A percentile compares a stretch with the other conserved stretches of the same genome.
These are phyloP conservation scores for Trichosporon inkin DNA, from an alignment of 1,284 basidiomycete genomes.

Conservation along the genomic window DNA sequence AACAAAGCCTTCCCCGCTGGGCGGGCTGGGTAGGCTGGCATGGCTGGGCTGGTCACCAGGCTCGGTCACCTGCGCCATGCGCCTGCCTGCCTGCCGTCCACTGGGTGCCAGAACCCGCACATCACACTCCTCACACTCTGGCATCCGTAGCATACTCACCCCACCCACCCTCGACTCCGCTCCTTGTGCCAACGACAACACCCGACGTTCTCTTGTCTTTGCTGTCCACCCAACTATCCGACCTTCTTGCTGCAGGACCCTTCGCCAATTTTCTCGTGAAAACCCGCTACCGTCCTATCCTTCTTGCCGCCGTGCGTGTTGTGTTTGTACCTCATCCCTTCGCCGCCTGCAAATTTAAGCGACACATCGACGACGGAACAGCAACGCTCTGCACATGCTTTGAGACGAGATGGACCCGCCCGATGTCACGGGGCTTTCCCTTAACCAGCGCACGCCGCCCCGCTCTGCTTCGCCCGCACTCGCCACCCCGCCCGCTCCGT, in stretches of 20 bases:
- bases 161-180: no score
- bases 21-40: neutral
- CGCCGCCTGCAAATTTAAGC: constrained; percentile 4
- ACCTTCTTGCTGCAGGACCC: neutral
- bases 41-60: neutral
- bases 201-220: no score
- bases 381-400: constrained; percentile 1
- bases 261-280: no score
- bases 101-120: neutral
- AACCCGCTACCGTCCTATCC: neutral
- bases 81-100: neutral
- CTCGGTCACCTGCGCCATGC: constrained; percentile 4
- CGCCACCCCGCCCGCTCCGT: constrained; percentile 5
- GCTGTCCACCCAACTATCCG: neutral
- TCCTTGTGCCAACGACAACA: no score
- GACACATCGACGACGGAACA: neutral
- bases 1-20: neutral
- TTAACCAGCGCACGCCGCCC: constrained; percentile 6
- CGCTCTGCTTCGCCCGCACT: constrained; percentile 7
- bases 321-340: neutral
- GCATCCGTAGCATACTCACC: no score
- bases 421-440: constrained; percentile 8
- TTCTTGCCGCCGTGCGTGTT: neutral
- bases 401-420: constrained; percentile 12
- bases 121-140: no score